Evolutionary conservation across 176 grass and related monocot genomes (phyloP), one percentile per base, ranked within the genome.

Genomic region (Hyparrhenia diplandra): DNA sequence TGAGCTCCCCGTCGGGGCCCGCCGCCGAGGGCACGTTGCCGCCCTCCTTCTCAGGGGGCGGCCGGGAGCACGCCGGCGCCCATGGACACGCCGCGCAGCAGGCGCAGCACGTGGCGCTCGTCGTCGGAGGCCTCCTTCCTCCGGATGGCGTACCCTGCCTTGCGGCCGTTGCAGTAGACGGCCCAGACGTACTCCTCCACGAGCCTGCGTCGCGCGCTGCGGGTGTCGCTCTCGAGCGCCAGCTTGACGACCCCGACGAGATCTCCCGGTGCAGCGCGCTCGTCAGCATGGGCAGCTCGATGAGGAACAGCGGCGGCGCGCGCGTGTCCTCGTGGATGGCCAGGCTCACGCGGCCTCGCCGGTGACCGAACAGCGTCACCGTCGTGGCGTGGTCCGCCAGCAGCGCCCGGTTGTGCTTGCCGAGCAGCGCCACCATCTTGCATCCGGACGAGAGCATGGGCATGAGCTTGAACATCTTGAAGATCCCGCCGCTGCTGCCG

Each of bases 111-210:
- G 74, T 94, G 88, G 7, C 80, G 83, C 76, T 99, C 96, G 62
- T 89, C 93, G 67, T 99, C 92, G 62, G 87, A 93, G 25, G 83
- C 85, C 55, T 95, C 85, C 85, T 95, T 99, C 64, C 93, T 77
- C 20, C 96, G 83, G 85, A 99, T 99, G 60, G 92, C 62, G 81
- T 99, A 99, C 0, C 96, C 96, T 16, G 93, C 86, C 82, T 99
- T 99, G 54, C 96, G 85, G 0, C 96, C 96, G 76, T 99, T 95
- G 90, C 96, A 99, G 83, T 91, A 99, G 34, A 99, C 80, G 1
- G 96, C 96, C 96, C 96, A 99, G 2, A 99, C 92, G 68, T 93
- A 98, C 80, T 98, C 95, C 85, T 95, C 95, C 5, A 91, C 82
- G 54, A 98, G 88, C 23, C 88, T 76, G 79, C 86, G 89, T 29